phyloP scores from a whole-genome alignment of 2,329 filamentous ascomycete genomes.

The Ilyonectria mors-panacis region DNA sequence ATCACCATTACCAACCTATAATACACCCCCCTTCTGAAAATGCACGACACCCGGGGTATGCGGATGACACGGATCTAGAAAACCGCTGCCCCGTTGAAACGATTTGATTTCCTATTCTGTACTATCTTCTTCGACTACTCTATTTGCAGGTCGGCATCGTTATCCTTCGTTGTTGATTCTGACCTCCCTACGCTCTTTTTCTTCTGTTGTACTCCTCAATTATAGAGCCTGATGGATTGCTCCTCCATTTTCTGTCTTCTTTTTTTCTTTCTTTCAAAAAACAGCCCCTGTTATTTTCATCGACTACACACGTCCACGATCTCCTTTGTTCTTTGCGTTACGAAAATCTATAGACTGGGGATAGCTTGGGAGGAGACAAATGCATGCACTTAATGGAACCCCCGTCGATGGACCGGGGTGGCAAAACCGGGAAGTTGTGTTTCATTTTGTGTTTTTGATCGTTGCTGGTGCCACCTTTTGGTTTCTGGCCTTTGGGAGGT shows the following conservation, averaged over 20 bases:
- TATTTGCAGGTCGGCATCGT: slow-evolving; percentile 44
- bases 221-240: slow-evolving; percentile 29
- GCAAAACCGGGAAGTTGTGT: slow-evolving; percentile 40
- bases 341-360: slow-evolving; percentile 47
- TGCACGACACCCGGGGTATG: slow-evolving; percentile 37
- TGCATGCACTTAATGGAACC: slow-evolving; percentile 47
- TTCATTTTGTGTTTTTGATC: slow-evolving; percentile 39
- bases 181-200: slow-evolving; percentile 41
- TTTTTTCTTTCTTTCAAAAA: slow-evolving; percentile 11
- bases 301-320: slow-evolving; percentile 44
- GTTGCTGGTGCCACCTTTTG: slow-evolving; percentile 19
- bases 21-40: slow-evolving; percentile 29
- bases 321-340: slow-evolving; percentile 45
- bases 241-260: slow-evolving; percentile 34
- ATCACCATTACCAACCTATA: slow-evolving; percentile 30
- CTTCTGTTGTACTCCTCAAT: slow-evolving; percentile 21
- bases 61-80: slow-evolving; percentile 40
- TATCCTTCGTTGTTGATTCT: slow-evolving; percentile 36
- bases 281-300: slow-evolving; percentile 32
- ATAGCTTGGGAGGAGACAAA: slow-evolving; percentile 46
- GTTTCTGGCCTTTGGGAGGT: slow-evolving; percentile 1
- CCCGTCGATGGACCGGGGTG: slow-evolving; percentile 42
- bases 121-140: slow-evolving; percentile 37
- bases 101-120: slow-evolving; percentile 41
- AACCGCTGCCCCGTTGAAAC: slow-evolving; percentile 36